Conservation (phyloP, 2,329 filamentous ascomycete genomes). For the Amphichorda felina region DNA sequence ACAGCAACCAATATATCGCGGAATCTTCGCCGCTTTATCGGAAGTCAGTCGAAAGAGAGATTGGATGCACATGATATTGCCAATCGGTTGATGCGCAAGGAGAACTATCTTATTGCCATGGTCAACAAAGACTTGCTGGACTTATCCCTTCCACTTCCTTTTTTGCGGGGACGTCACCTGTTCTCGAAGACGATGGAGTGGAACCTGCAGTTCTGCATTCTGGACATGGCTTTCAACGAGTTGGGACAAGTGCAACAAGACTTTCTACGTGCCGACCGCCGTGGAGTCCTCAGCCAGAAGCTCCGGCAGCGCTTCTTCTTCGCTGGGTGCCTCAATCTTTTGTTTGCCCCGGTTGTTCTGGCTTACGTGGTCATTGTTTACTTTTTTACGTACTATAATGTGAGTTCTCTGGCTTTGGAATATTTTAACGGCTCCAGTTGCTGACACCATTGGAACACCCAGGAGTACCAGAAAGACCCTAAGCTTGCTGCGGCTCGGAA, state of each 20-base stretch:
- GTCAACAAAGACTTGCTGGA: conserved; percentile 96
- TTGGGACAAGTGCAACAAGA: conserved; percentile 76
- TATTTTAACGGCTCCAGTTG: neutral
- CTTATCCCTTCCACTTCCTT: conserved; percentile 74
- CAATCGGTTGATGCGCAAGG: conserved; percentile 89
- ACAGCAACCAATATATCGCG: conserved; percentile 49
- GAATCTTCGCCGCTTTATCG: conserved; percentile 46
- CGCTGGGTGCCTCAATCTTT: conserved; percentile 73
- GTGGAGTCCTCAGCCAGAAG: conserved; percentile 65
- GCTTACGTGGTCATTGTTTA: conserved; percentile 78
- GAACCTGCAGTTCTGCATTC: conserved; percentile 81
- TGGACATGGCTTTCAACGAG: conserved; percentile 90
- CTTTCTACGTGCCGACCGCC: conserved; percentile 74
- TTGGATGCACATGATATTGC: conserved; percentile 96
- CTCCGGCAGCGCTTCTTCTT: conserved; percentile 70
- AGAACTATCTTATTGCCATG: conserved; percentile 93
- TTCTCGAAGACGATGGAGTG: conserved; percentile 87
- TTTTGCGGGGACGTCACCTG: conserved; percentile 65
- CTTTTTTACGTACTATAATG: conserved; percentile 90
- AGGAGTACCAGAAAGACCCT: conserved; percentile 94
- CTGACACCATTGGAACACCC: conserved; percentile 2
- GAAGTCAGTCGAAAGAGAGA: conserved; percentile 82
- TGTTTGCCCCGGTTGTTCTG: conserved; percentile 81
- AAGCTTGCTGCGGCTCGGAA: conserved; percentile 70
- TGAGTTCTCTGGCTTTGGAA: conserved; percentile 25